These are phyloP conservation scores for Fraxinus sp. DNA, from an alignment of 305 asterid species.

Conservation along the genomic window DNA sequence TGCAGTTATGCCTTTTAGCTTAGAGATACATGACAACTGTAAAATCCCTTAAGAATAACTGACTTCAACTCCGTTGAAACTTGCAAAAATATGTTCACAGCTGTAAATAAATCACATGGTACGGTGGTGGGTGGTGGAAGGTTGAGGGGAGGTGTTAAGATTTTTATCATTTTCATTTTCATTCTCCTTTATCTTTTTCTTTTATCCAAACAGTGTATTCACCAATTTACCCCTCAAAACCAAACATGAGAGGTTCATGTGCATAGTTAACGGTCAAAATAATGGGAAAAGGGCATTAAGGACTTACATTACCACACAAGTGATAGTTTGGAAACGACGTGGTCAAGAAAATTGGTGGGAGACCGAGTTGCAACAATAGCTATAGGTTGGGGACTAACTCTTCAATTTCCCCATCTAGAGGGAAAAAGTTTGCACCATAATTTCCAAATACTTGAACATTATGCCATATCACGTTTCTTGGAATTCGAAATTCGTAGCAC, in stretches of 20 bases:
- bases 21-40: background rate
- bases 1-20: background rate
- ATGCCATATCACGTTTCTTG: background rate
- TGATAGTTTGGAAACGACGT: background rate
- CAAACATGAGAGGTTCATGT: background rate
- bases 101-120: background rate
- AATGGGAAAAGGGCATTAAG: background rate
- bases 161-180: background rate
- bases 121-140: background rate
- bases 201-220: background rate
- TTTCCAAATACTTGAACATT: background rate
- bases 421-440: background rate
- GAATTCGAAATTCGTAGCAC: background rate
- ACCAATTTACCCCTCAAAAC: background rate
- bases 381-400: background rate
- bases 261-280: background rate
- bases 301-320: background rate
- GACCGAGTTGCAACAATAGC: background rate
- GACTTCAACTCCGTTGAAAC: background rate
- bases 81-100: background rate
- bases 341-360: background rate
- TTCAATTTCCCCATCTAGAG: background rate
- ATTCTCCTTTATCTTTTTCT: background rate
- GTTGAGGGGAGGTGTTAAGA: background rate
- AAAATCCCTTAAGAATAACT: background rate